Conservation (phyloP, 768 basidiomycete genomes). For the Dentipellis sp. region DNA sequence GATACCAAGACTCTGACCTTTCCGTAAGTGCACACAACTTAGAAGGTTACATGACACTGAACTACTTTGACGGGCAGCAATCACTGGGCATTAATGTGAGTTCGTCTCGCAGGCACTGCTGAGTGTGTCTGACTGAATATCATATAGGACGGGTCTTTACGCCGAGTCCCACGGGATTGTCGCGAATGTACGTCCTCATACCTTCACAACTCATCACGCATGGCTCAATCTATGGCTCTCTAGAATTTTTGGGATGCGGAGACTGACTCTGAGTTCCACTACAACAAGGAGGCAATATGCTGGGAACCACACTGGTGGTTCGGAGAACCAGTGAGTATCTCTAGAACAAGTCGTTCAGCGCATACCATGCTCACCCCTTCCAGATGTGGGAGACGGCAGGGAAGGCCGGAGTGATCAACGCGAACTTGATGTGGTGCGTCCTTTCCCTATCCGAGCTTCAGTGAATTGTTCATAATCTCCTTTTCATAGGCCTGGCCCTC, state of each 20-base stretch:
- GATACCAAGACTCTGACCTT: slow-evolving; percentile 70
- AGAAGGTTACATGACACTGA: slow-evolving; percentile 2
- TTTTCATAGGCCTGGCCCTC: slow-evolving; percentile 68
- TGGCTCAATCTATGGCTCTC: neutral
- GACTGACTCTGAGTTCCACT: slow-evolving; percentile 55
- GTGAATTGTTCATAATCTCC: neutral
- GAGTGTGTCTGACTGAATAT: neutral
- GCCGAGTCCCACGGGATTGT: slow-evolving; percentile 90
- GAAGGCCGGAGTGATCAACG: slow-evolving; percentile 63
- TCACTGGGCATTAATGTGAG: slow-evolving; percentile 83
- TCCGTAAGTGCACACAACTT: slow-evolving; percentile 45
- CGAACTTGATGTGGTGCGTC: slow-evolving; percentile 87
- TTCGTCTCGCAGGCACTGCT: slow-evolving; percentile 1
- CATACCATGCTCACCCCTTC: neutral
- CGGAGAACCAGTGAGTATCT: slow-evolving; percentile 68
- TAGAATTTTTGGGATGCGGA: slow-evolving; percentile 86
- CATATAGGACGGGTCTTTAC: slow-evolving; percentile 73
- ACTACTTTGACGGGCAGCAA: slow-evolving; percentile 38
- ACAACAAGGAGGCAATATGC: slow-evolving; percentile 49
- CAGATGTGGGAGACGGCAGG: slow-evolving; percentile 90
- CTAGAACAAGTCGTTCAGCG: slow-evolving; percentile 1
- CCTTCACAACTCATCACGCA: neutral
- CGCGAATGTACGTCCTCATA: slow-evolving; percentile 52
- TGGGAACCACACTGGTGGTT: slow-evolving; percentile 78
- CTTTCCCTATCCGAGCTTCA: neutral